Conservation (phyloP, 2,329 filamentous ascomycete species). For the Trichoderma sp. region DNA sequence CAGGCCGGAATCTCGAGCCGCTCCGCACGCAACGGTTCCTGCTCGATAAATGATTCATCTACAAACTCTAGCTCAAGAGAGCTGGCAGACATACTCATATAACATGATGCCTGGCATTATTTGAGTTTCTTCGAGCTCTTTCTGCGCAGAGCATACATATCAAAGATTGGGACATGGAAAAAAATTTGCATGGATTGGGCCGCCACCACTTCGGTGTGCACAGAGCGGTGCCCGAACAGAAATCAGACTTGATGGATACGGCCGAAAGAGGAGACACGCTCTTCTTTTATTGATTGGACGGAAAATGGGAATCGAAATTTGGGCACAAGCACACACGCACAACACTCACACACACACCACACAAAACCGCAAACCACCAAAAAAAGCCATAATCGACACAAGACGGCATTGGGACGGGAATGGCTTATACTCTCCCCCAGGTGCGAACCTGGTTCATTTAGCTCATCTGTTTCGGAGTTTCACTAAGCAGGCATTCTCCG, state of each 20-base stretch:
- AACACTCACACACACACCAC: background rate
- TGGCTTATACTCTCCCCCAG: slow-evolving; percentile 17
- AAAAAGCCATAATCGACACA: slow-evolving; percentile 7
- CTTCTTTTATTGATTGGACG: background rate
- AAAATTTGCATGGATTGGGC: background rate
- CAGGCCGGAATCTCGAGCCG: slow-evolving; percentile 32
- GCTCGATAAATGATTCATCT: slow-evolving; percentile 25
- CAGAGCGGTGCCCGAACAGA: background rate
- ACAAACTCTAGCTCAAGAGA: background rate
- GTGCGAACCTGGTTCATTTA: slow-evolving; percentile 14
- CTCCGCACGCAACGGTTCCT: slow-evolving; percentile 30
- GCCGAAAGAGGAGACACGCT: background rate
- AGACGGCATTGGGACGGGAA: slow-evolving; percentile 14
- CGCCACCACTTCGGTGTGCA: background rate
- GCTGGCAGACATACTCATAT: background rate
- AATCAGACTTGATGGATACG: background rate
- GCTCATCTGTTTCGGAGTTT: slow-evolving; percentile 7
- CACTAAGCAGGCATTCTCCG: slow-evolving; percentile 3
- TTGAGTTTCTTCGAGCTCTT: background rate
- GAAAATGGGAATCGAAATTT: background rate
- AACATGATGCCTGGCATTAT: background rate
- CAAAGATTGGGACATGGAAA: background rate
- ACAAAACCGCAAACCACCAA: background rate
- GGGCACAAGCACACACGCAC: background rate
- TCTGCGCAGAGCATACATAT: background rate